phyloP scores from a whole-genome alignment of 2,329 filamentous ascomycete genomes.

The Fusarium sp. region DNA sequence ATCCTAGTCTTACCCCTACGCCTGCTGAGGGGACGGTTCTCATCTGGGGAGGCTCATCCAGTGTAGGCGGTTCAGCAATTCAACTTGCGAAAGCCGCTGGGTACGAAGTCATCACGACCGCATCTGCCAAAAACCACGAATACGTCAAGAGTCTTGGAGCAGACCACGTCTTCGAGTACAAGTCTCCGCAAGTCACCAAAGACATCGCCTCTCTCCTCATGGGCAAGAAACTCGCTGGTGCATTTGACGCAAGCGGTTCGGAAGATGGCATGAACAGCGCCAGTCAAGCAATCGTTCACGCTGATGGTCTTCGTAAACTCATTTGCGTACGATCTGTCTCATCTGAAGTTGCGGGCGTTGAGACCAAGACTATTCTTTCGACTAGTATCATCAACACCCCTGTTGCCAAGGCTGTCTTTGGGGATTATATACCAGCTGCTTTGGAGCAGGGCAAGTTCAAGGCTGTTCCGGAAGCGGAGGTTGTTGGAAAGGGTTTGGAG shows the following conservation, averaged over 20 bases:
- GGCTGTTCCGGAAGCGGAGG: constrained; percentile 14
- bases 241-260: constrained; percentile 12
- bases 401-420: constrained; percentile 23
- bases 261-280: constrained; percentile 3
- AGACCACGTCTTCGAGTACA: constrained; percentile 56
- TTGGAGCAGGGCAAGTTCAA: constrained; percentile 16
- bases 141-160: constrained; percentile 56
- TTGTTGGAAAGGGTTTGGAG: constrained; percentile 19
- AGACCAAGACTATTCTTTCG: constrained; percentile 6
- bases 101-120: constrained; percentile 56
- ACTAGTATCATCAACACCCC: constrained; percentile 14
- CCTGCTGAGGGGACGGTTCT: constrained; percentile 6
- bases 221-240: constrained; percentile 6
- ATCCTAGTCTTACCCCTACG: not conserved
- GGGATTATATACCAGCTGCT: constrained; percentile 17
- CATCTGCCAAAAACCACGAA: constrained; percentile 54
- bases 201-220: constrained; percentile 19
- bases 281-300: constrained; percentile 7
- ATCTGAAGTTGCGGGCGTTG: not conserved
- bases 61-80: constrained; percentile 56
- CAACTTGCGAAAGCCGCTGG: constrained; percentile 56
- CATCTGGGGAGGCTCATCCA: constrained; percentile 60
- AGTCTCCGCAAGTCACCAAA: constrained; percentile 33
- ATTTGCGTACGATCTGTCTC: constrained; percentile 14
- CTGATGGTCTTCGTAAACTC: constrained; percentile 12